phyloP scores from a whole-genome alignment of 208 protist species.

The Trichomonas gallinae region DNA sequence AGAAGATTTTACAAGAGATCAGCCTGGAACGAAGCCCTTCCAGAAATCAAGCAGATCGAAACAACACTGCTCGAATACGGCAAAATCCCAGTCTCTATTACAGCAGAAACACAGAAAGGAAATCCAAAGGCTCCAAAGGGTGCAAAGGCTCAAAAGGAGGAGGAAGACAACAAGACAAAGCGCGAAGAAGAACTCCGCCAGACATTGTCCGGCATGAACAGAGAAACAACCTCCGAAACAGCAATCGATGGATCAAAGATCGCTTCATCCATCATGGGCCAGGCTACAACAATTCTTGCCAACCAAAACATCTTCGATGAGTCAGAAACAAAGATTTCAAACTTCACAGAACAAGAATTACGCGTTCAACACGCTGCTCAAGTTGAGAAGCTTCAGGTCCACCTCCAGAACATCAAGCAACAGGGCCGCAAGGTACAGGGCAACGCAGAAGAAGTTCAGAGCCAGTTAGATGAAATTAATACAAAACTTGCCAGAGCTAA shows the following conservation, averaged over 20 bases:
- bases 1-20: neutral
- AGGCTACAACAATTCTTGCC: neutral
- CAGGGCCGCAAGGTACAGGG: neutral
- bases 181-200: neutral
- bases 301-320: neutral
- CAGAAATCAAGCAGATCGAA: neutral
- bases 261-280: neutral
- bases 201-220: no score
- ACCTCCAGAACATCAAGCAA: neutral
- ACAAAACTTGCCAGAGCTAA: no score
- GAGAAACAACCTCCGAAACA: neutral
- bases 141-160: neutral
- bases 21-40: neutral
- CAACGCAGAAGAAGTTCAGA: neutral
- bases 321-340: neutral
- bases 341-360: neutral
- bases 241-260: neutral
- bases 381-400: neutral
- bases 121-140: neutral
- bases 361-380: neutral
- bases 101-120: neutral
- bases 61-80: neutral
- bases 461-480: neutral
- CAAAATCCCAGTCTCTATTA: neutral
- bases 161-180: neutral